These are phyloP conservation scores for Podaxis sp. DNA, from an alignment of 768 basidiomycete genomes.

Conservation along the genomic window DNA sequence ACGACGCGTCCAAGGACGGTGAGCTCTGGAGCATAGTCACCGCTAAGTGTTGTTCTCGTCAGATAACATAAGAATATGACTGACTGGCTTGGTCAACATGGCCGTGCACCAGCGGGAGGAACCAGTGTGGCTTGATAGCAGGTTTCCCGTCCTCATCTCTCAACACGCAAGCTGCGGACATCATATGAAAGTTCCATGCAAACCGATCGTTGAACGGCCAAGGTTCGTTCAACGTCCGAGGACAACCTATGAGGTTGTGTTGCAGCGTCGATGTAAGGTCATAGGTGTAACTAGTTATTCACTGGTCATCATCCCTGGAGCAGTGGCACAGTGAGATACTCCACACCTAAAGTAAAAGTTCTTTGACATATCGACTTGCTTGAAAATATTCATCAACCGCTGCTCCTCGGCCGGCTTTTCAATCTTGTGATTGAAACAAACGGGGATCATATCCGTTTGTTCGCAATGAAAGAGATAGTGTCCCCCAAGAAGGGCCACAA, in stretches of 20 bases:
- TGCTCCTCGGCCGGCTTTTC: constrained; percentile 90
- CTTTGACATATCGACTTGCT: constrained; percentile 97
- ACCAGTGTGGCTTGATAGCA: constrained; percentile 69
- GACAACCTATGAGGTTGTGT: constrained; percentile 74
- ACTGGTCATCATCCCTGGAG: constrained; percentile 10
- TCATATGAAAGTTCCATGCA: constrained; percentile 93
- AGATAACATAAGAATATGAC: constrained; percentile 24
- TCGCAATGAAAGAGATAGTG: constrained; percentile 98
- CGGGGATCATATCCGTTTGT: constrained; percentile 78
- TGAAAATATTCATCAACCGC: constrained; percentile 86
- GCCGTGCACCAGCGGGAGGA: constrained; percentile 90
- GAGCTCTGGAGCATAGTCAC: constrained; percentile 57
- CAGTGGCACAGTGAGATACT: neutral
- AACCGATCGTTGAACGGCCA: constrained; percentile 85
- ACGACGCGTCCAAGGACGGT: constrained; percentile 87
- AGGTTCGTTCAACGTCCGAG: constrained; percentile 39
- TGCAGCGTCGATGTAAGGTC: constrained; percentile 96
- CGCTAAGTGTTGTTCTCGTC: neutral
- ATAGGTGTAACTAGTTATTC: constrained; percentile 77
- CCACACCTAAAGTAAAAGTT: constrained; percentile 96
- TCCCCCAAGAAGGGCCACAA: constrained; percentile 91
- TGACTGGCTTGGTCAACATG: constrained; percentile 98
- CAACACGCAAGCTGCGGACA: constrained; percentile 61
- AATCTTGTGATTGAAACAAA: constrained; percentile 77
- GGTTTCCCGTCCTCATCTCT: constrained; percentile 30